A percentile compares a stretch with the other conserved stretches of the same genome.
Conservation (phyloP, 345 rosid species). For the Turnera subulata region DNA sequence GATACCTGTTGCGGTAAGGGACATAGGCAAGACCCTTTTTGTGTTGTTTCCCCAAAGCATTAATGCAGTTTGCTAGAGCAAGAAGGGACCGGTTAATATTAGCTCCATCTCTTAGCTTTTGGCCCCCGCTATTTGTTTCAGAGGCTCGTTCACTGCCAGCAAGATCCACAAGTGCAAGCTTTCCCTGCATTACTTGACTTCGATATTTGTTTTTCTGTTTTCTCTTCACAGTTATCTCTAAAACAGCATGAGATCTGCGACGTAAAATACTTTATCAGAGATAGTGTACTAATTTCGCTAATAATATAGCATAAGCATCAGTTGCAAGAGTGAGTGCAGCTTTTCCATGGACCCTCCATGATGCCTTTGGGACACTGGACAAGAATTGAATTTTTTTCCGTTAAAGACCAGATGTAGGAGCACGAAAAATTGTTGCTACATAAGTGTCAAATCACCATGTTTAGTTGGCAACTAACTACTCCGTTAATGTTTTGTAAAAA, state of each 20-base stretch:
- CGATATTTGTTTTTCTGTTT: constrained; percentile 64
- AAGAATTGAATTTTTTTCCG: too few relatives aligned
- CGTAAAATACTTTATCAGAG: neutral
- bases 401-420: too few relatives aligned
- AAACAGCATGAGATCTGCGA: constrained; percentile 83
- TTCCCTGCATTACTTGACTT: constrained; percentile 77
- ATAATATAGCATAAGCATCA: too few relatives aligned
- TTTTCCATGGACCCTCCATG: too few relatives aligned
- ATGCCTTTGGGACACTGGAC: too few relatives aligned
- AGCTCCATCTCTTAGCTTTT: constrained; percentile 94
- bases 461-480: too few relatives aligned
- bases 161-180: constrained; percentile 98
- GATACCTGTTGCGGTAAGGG: constrained; percentile 90
- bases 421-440: too few relatives aligned
- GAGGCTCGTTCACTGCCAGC: constrained; percentile 99
- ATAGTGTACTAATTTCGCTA: neutral
- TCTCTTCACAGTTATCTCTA: constrained; percentile 84
- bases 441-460: too few relatives aligned
- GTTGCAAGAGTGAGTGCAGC: too few relatives aligned
- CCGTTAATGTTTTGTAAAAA: too few relatives aligned
- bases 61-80: constrained; percentile 94
- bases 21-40: constrained; percentile 97
- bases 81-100: constrained; percentile 89
- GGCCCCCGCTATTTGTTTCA: constrained; percentile 87
- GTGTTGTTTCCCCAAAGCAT: constrained; percentile 90